These are phyloP conservation scores for Eucalyptus rudis DNA, from an alignment of 345 rosid species.

Conservation along the genomic window DNA sequence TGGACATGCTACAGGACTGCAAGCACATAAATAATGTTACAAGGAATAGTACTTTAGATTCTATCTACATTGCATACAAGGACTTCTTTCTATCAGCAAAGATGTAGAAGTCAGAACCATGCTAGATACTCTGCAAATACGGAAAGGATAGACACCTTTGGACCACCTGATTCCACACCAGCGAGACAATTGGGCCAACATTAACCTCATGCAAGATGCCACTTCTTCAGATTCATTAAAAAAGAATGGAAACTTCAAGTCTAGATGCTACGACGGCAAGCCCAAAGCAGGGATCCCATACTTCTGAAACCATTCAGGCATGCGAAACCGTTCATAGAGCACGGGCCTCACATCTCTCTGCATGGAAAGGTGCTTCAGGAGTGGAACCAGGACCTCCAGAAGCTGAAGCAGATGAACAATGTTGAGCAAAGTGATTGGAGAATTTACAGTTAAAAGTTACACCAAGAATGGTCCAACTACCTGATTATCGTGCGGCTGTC, in stretches of 20 bases:
- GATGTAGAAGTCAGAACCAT: background rate
- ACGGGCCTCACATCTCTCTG: slow-evolving; percentile 71
- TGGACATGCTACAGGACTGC: background rate
- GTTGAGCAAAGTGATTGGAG: background rate
- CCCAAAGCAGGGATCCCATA: slow-evolving; percentile 79
- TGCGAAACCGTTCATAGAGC: slow-evolving; percentile 68
- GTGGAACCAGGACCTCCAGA: slow-evolving; percentile 84
- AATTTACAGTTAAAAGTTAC: background rate
- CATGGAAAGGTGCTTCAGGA: slow-evolving; percentile 72
- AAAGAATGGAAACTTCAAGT: background rate
- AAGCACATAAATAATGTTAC: background rate
- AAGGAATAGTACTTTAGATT: background rate
- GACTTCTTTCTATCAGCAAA: background rate
- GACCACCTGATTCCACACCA: background rate
- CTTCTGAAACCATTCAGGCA: slow-evolving; percentile 96
- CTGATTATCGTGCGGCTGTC: slow-evolving; percentile 73
- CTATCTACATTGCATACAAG: background rate
- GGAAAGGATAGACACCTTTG: background rate
- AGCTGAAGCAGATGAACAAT: slow-evolving; percentile 35
- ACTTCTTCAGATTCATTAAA: background rate
- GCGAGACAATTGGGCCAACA: background rate
- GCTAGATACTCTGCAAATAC: background rate
- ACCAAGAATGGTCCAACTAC: slow-evolving; percentile 4
- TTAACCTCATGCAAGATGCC: background rate
- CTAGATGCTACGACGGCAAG: slow-evolving; percentile 7